Base-by-base conservation (phyloP, 2,329 filamentous ascomycete species). In the Alternaria novae-zelandiae region DNA sequence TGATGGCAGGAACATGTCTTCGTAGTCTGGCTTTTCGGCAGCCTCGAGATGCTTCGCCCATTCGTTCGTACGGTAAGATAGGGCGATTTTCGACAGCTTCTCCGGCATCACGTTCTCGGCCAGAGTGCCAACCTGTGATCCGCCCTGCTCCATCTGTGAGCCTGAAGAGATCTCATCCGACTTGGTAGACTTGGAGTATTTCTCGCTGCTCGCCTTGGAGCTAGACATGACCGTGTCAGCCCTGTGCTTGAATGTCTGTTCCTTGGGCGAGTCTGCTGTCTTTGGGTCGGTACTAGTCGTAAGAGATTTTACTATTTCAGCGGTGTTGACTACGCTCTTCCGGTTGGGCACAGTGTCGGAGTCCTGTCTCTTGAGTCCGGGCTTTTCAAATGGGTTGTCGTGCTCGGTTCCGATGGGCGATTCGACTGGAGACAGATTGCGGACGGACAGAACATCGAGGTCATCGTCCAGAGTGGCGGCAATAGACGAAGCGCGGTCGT, bases 1-100 rank as follows among this genome's bases (percentile, higher is more conserved):
- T 68, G 71, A 69, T 4, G 78, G 75, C 5, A 88, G 74, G 23
- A 86, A 83, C 12, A 91, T 78, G 2, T 88, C 86, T 8, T 93
- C 90, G 1, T 86, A 79, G 51, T 89, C 86, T 1, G 93, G 93
- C 6, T 83, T 82, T 15, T 97, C 94, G 7, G 95, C 94, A 45
- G 87, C 83, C 66, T 89, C 89, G 11, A 97, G 84, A 78, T 97
- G 93, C 78, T 97, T 97, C 0, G 94, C 93, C 95, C 95, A 98
- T 81, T 98, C 95, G 68, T 97, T 97, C 2, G 94, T 97, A 61
- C 95, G 88, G 75, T 96, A 97, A 0, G 91, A 92, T 77, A 93
- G 83, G 2, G 94, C 91, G 9, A 97, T 87, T 64, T 88, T 90
- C 1, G 94, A 96, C 32, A 94, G 80, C 12, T 88, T 88, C n/a